A percentile compares a stretch with the other conserved stretches of the same genome.
phyloP scores from a whole-genome alignment of 164 flowering plant genomes.

The Dillenia suffruticosa region DNA sequence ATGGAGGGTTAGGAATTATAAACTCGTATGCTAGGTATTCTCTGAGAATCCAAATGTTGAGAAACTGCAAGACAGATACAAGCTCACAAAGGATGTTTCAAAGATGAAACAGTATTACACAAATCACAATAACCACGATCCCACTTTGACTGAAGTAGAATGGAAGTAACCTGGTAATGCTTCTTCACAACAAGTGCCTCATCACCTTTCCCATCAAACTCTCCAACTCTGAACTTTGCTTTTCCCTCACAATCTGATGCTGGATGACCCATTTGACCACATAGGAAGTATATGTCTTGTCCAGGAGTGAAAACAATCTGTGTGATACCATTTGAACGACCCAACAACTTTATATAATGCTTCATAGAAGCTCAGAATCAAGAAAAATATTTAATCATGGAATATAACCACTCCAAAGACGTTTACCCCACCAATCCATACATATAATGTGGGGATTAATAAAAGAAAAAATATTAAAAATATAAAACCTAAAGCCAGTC shows the following conservation, averaged over 20 bases:
- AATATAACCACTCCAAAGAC: too few relatives aligned
- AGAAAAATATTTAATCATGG: background rate
- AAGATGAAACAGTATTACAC: background rate
- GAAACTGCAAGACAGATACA: slow-evolving; percentile 54
- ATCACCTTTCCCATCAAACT: slow-evolving; percentile 90
- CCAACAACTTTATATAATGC: background rate
- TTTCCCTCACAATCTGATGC: slow-evolving; percentile 96
- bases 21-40: slow-evolving; percentile 90
- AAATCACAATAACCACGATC: background rate
- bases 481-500: background rate
- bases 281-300: slow-evolving; percentile 89
- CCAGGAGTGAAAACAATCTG: slow-evolving; percentile 93
- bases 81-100: background rate
- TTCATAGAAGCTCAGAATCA: background rate
- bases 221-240: slow-evolving; percentile 85
- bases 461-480: background rate
- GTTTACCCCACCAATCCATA: too few relatives aligned
- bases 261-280: slow-evolving; percentile 96
- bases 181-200: slow-evolving; percentile 51
- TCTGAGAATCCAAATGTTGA: slow-evolving; percentile 89
- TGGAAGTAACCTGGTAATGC: slow-evolving; percentile 73
- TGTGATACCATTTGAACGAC: slow-evolving; percentile 6
- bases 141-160: background rate
- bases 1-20: slow-evolving; percentile 72
- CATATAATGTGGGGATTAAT: background rate